Conservation (phyloP, 148 eudicot genomes). For the Cornus kousa region DNA sequence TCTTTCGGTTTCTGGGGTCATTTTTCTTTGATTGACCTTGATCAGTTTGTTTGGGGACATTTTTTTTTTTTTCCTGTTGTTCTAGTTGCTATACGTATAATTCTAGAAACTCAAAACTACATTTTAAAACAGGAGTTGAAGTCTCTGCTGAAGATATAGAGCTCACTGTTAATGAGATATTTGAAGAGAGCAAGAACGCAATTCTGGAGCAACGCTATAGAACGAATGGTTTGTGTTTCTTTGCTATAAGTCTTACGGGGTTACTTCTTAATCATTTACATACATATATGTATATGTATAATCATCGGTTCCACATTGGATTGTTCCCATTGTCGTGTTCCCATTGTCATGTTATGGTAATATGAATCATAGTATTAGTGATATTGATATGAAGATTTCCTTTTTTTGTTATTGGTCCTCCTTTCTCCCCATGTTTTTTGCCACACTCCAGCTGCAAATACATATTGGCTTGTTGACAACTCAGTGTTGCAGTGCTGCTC, state of each 20-base stretch:
- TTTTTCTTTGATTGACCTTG: too few relatives aligned
- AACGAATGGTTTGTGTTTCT: conserved; percentile 58
- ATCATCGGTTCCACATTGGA: too few relatives aligned
- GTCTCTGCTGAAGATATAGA: conserved; percentile 72
- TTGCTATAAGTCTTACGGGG: neutral
- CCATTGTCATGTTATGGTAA: too few relatives aligned
- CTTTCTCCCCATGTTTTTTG: too few relatives aligned
- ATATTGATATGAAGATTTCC: too few relatives aligned
- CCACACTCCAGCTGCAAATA: too few relatives aligned
- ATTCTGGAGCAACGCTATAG: conserved; percentile 84
- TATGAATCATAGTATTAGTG: too few relatives aligned
- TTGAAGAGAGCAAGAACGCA: conserved; percentile 59
- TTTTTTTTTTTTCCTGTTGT: neutral
- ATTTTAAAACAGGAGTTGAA: conserved; percentile 61
- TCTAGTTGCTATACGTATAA: neutral
- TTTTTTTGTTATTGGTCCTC: too few relatives aligned
- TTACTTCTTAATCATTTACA: neutral
- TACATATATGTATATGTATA: neutral
- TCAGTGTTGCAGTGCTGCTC: too few relatives aligned
- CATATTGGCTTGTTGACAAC: too few relatives aligned
- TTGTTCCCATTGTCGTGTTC: too few relatives aligned
- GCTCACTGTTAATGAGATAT: conserved; percentile 48
- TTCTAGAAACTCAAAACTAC: conserved; percentile 8
- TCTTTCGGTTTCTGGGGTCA: neutral
- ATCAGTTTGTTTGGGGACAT: neutral